These are phyloP conservation scores for Tricladium varicosporioides DNA, from an alignment of 2,329 filamentous ascomycete genomes.

Conservation along the genomic window DNA sequence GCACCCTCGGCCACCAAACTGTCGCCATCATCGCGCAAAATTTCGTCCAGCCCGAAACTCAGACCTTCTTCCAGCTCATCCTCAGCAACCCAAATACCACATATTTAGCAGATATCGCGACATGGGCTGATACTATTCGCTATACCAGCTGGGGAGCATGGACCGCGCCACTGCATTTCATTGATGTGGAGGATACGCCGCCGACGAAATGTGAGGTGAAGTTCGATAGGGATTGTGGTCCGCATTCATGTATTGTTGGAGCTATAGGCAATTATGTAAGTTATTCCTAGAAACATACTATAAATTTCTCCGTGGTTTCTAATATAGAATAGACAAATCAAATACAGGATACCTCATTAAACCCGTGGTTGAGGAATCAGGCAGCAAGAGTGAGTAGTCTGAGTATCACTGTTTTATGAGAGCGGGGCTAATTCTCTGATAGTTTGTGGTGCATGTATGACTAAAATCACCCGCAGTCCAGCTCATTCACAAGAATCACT, in stretches of 20 bases:
- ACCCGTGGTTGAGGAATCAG: conserved; percentile 48
- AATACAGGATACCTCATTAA: conserved; percentile 35
- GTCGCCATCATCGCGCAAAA: conserved; percentile 61
- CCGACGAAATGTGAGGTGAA: conserved; percentile 56
- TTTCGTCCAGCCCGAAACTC: conserved; percentile 56
- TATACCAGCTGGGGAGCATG: conserved; percentile 63
- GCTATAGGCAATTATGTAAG: conserved; percentile 34
- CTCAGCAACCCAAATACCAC: conserved; percentile 52
- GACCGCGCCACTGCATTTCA: conserved; percentile 64
- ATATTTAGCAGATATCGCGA: conserved; percentile 62
- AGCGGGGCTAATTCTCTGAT: conserved; percentile 11
- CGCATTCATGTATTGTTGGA: conserved; percentile 58
- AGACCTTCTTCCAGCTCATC: conserved; percentile 55
- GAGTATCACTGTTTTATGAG: neutral
- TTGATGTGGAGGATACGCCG: conserved; percentile 64
- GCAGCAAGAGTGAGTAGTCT: conserved; percentile 56
- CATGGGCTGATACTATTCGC: conserved; percentile 62
- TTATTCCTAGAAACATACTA: neutral
- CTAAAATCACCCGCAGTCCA: conserved; percentile 14
- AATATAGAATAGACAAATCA: conserved; percentile 29
- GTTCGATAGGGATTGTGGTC: conserved; percentile 60
- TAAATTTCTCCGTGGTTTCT: conserved; percentile 54
- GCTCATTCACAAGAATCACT: conserved; percentile 1
- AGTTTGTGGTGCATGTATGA: conserved; percentile 36
- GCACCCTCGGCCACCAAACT: conserved; percentile 60